A percentile compares a stretch with the other conserved stretches of the same genome.
Conservation (phyloP, 192 early-diverging fungal genomes). For the Backusella tuberculispora region DNA sequence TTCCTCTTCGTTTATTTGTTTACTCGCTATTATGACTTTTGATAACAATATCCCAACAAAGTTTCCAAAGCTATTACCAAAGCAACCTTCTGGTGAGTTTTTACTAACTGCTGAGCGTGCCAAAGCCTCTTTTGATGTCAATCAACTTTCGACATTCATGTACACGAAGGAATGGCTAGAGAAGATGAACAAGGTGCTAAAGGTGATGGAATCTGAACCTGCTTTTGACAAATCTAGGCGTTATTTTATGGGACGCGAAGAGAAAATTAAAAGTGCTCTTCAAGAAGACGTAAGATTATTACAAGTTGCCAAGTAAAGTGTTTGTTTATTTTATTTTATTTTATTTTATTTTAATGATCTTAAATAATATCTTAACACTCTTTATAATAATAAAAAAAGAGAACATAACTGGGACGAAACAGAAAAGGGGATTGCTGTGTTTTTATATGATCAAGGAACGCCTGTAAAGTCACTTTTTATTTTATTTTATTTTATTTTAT, state of each 20-base stretch:
- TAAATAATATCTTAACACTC: no score
- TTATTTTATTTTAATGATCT: no score
- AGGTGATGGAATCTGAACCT: slow-evolving; percentile 68
- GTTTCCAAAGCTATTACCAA: slow-evolving; percentile 51
- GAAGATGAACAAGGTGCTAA: slow-evolving; percentile 57
- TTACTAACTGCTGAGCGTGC: slow-evolving; percentile 68
- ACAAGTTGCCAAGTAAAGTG: slow-evolving; percentile 57
- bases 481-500: neutral
- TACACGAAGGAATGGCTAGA: slow-evolving; percentile 66
- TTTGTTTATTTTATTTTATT: neutral
- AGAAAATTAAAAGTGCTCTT: slow-evolving; percentile 65
- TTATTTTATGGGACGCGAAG: slow-evolving; percentile 72
- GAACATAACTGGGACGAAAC: slow-evolving; percentile 60
- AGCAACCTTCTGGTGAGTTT: slow-evolving; percentile 52
- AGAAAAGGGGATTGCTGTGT: slow-evolving; percentile 51
- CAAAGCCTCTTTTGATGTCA: slow-evolving; percentile 64
- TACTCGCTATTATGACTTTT: neutral
- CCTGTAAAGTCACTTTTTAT: slow-evolving; percentile 40
- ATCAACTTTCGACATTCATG: slow-evolving; percentile 68
- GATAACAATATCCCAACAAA: slow-evolving; percentile 38
- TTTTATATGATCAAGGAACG: slow-evolving; percentile 62
- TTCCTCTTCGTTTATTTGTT: neutral
- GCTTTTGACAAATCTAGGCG: slow-evolving; percentile 70
- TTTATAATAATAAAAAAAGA: no score
- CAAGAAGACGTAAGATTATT: slow-evolving; percentile 63